These are phyloP conservation scores for Pseudogymnoascus sp. DNA, from an alignment of 2,329 filamentous ascomycete species.

Conservation along the genomic window DNA sequence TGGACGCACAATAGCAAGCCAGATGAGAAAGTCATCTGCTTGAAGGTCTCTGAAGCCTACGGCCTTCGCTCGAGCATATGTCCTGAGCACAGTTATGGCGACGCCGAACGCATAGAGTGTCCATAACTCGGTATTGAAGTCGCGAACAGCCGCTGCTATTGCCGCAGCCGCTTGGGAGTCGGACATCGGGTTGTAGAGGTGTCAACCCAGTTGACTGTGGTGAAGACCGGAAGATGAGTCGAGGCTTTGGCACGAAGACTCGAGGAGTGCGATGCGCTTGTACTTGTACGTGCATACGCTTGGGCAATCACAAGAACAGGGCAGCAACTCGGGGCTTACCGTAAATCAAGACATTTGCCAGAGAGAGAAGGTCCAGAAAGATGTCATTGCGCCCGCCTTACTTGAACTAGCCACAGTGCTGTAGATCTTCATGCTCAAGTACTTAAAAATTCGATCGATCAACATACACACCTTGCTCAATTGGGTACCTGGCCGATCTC, in stretches of 20 bases:
- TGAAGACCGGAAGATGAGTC: background rate
- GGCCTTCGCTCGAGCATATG: conserved; percentile 40
- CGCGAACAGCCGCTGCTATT: conserved; percentile 12
- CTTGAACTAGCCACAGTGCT: background rate
- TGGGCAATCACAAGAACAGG: background rate
- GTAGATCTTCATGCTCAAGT: background rate
- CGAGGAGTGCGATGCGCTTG: background rate
- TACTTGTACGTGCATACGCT: background rate
- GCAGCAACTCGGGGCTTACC: background rate
- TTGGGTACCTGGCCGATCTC: background rate
- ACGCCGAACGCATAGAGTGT: conserved; percentile 45
- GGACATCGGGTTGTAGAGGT: conserved; percentile 9
- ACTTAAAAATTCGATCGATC: background rate
- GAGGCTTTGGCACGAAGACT: background rate
- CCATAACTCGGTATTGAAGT: conserved; percentile 40
- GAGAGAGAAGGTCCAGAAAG: background rate
- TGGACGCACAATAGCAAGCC: conserved; percentile 42
- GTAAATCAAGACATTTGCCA: background rate
- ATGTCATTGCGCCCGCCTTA: background rate
- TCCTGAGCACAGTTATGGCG: conserved; percentile 43
- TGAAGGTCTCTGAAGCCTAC: conserved; percentile 45
- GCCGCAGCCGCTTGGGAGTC: conserved; percentile 14
- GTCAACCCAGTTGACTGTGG: background rate
- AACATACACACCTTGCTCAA: background rate
- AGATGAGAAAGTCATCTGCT: conserved; percentile 53